These are phyloP conservation scores for Ramularia collo-cygni DNA, from an alignment of 2,329 filamentous ascomycete genomes.

Conservation along the genomic window DNA sequence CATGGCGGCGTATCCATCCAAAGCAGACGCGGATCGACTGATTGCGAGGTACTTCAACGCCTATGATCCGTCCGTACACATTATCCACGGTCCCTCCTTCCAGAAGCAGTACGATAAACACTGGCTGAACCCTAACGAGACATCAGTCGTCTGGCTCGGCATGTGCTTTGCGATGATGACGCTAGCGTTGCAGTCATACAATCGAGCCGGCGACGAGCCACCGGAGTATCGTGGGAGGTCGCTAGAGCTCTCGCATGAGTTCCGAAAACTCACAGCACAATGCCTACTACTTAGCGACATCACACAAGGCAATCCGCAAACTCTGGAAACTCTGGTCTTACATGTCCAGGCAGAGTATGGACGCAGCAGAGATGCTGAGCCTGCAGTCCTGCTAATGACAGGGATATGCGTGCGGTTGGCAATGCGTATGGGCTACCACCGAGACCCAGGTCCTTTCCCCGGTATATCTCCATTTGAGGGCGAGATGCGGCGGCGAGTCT, in stretches of 20 bases:
- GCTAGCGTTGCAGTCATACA: slow-evolving; percentile 70
- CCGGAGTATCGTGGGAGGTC: slow-evolving; percentile 66
- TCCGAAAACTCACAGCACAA: slow-evolving; percentile 67
- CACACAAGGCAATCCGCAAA: slow-evolving; percentile 65
- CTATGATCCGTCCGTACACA: slow-evolving; percentile 55
- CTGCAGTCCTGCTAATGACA: slow-evolving; percentile 56
- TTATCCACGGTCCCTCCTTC: slow-evolving; percentile 67
- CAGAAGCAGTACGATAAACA: slow-evolving; percentile 61
- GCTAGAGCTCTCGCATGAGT: slow-evolving; percentile 45
- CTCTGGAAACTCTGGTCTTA: slow-evolving; percentile 70
- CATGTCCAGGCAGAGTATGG: slow-evolving; percentile 72
- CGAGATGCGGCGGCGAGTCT: slow-evolving; percentile 60
- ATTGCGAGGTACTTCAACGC: slow-evolving; percentile 89
- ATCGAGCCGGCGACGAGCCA: slow-evolving; percentile 72
- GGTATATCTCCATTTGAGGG: slow-evolving; percentile 66
- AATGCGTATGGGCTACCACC: slow-evolving; percentile 71
- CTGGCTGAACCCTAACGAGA: slow-evolving; percentile 67
- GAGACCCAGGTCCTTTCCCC: slow-evolving; percentile 68
- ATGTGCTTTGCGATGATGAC: slow-evolving; percentile 70
- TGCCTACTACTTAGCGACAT: slow-evolving; percentile 71
- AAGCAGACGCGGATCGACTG: slow-evolving; percentile 74
- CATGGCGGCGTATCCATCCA: slow-evolving; percentile 70
- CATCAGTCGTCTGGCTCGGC: slow-evolving; percentile 70
- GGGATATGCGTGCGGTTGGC: slow-evolving; percentile 55
- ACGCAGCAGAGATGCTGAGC: slow-evolving; percentile 65